These are phyloP conservation scores for Solanum peruvianum DNA, from an alignment of 257 asterid genomes.

Conservation along the genomic window DNA sequence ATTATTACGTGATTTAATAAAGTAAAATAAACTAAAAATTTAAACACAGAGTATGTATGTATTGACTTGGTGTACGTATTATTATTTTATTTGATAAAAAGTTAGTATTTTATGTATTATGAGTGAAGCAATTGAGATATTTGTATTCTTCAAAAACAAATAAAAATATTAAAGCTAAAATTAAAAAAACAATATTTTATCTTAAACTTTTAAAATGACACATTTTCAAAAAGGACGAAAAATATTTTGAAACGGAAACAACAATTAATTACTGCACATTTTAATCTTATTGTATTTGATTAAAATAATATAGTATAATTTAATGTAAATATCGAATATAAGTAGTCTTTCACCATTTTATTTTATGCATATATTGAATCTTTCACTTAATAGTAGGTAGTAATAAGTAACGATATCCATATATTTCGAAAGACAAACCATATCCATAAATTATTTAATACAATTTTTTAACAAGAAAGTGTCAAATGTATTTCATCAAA, in stretches of 20 bases:
- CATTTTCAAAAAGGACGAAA: too few relatives aligned
- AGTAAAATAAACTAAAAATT: too few relatives aligned
- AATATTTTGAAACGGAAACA: too few relatives aligned
- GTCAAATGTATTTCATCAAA: background rate
- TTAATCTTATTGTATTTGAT: background rate
- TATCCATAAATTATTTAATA: background rate
- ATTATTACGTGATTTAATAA: too few relatives aligned
- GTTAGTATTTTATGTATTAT: too few relatives aligned
- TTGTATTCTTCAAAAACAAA: background rate
- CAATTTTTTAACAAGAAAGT: background rate
- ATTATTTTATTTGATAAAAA: too few relatives aligned
- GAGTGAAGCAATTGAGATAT: too few relatives aligned
- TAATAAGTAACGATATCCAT: background rate
- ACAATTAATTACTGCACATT: background rate
- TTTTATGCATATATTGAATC: background rate
- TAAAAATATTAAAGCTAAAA: background rate
- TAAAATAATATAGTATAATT: background rate
- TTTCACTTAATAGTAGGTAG: background rate
- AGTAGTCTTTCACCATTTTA: background rate
- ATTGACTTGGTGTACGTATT: too few relatives aligned
- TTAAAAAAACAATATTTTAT: too few relatives aligned
- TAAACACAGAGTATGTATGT: rapidly evolving
- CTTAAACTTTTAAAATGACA: too few relatives aligned
- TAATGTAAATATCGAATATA: background rate
- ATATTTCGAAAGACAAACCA: background rate